Percentiles rank a stretch among this genome's conserved stretches.
phyloP scores from a whole-genome alignment of 768 basidiomycete genomes.

The Trametes cubensis region DNA sequence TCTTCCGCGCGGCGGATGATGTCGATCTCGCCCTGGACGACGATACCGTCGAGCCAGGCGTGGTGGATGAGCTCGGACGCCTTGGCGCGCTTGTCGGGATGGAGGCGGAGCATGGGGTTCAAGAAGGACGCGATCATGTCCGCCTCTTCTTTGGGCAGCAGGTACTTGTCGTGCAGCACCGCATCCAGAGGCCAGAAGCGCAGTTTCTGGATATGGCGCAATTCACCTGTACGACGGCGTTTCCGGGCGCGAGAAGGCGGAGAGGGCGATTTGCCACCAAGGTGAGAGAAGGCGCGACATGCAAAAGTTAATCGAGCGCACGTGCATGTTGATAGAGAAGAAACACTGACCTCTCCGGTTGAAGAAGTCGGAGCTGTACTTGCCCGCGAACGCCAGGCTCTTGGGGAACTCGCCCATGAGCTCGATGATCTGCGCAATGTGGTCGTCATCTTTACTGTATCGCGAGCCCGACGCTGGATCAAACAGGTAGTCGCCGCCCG shows the following conservation, averaged over 20 bases:
- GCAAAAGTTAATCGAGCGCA: background rate
- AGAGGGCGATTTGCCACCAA: background rate
- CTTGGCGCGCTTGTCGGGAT: conserved; percentile 86
- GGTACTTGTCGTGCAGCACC: conserved; percentile 93
- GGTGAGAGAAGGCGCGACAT: background rate
- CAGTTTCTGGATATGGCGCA: conserved; percentile 92
- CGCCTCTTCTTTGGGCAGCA: conserved; percentile 83
- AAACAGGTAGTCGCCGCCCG: conserved; percentile 97
- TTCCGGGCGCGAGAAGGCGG: background rate
- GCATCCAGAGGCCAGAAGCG: conserved; percentile 86
- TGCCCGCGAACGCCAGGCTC: conserved; percentile 82
- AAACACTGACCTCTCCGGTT: conserved; percentile 79
- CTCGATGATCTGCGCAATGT: conserved; percentile 98
- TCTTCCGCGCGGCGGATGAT: conserved; percentile 68
- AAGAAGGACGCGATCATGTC: conserved; percentile 81
- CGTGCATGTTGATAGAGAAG: background rate
- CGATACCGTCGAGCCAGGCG: conserved; percentile 81
- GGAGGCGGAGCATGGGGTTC: conserved; percentile 85
- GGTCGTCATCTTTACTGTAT: conserved; percentile 96
- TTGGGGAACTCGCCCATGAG: conserved; percentile 89
- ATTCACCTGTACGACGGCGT: conserved; percentile 55
- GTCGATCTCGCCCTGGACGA: conserved; percentile 91
- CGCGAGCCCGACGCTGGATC: conserved; percentile 94
- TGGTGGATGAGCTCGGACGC: conserved; percentile 87
- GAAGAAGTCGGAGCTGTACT: conserved; percentile 94